Evolutionary conservation across 2,329 filamentous ascomycete genomes (phyloP).

Genomic region (Microdochium nivale): DNA sequence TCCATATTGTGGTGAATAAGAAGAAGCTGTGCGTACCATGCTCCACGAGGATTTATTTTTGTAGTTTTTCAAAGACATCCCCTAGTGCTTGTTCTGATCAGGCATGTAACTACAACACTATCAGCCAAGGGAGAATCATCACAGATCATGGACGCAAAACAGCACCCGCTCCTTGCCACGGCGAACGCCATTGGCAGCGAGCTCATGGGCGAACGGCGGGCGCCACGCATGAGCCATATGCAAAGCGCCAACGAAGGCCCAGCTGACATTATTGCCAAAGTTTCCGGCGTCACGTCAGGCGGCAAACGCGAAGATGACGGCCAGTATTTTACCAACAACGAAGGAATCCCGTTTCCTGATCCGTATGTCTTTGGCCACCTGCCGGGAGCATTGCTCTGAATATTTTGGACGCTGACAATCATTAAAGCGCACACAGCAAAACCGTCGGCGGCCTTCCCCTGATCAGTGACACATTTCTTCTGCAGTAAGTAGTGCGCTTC

Average conservation of each 20-base stretch:
- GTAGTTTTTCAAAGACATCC: no score
- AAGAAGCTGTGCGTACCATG: no score
- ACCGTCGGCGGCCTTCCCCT: conserved; percentile 42
- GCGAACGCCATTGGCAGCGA: conserved; percentile 29
- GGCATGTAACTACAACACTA: no score
- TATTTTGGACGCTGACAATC: no score
- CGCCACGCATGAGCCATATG: conserved; percentile 24
- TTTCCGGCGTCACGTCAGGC: conserved; percentile 33
- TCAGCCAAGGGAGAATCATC: no score
- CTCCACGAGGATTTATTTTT: no score
- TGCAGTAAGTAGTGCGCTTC: conserved; percentile 22
- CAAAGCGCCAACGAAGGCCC: conserved; percentile 41
- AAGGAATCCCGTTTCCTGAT: conserved; percentile 42
- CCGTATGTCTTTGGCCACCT: conserved; percentile 16
- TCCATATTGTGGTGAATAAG: no score
- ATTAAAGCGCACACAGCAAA: conserved; percentile 32
- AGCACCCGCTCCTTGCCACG: conserved; percentile 31
- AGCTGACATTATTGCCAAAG: conserved; percentile 39
- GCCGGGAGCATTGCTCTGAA: not conserved
- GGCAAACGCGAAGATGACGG: conserved; percentile 40
- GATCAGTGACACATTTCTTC: conserved; percentile 36
- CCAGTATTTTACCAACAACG: conserved; percentile 45
- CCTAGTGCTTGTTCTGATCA: no score
- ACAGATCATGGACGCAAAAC: conserved; percentile 1
- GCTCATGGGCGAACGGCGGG: conserved; percentile 25